phyloP scores from a whole-genome alignment of 2,329 filamentous ascomycete genomes.

The Neonectria hederae region DNA sequence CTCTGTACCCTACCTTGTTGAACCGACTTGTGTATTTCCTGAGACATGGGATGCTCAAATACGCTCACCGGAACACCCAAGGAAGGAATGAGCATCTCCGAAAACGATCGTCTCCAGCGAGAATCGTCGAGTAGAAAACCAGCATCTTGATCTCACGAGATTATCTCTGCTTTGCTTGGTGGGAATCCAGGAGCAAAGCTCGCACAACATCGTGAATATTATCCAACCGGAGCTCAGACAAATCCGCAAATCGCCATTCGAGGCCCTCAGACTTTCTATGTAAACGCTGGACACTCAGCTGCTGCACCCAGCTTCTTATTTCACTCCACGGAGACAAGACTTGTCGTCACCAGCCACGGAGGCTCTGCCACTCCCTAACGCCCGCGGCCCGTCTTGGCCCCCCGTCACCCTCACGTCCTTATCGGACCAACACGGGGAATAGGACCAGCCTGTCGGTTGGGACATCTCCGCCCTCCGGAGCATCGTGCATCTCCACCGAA shows the following conservation, averaged over 20 bases:
- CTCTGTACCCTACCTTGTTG: conserved; percentile 29
- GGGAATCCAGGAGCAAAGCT: not conserved
- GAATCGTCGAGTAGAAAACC: not conserved
- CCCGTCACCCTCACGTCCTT: conserved; percentile 31
- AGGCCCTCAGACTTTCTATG: not conserved
- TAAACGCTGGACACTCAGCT: not conserved
- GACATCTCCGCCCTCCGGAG: conserved; percentile 41
- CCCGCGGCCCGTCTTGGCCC: conserved; percentile 30
- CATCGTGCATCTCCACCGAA: conserved; percentile 24
- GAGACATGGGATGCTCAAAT: conserved; percentile 22
- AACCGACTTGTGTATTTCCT: conserved; percentile 19
- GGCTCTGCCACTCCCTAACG: conserved; percentile 24
- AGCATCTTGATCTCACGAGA: not conserved
- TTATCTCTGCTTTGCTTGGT: not conserved
- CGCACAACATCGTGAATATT: not conserved
- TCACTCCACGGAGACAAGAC: not conserved
- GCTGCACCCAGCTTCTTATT: not conserved
- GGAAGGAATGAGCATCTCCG: conserved; percentile 4
- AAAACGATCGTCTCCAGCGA: not conserved
- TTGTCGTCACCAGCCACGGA: conserved; percentile 19
- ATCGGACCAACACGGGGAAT: conserved; percentile 35
- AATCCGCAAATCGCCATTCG: not conserved
- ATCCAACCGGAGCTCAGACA: not conserved
- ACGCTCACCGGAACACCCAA: conserved; percentile 15
- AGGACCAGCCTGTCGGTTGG: conserved; percentile 23